Percentiles rank a stretch among this genome's conserved stretches.
These are phyloP conservation scores for Botrytis paeoniae DNA, from an alignment of 2,329 filamentous ascomycete genomes.

Conservation along the genomic window DNA sequence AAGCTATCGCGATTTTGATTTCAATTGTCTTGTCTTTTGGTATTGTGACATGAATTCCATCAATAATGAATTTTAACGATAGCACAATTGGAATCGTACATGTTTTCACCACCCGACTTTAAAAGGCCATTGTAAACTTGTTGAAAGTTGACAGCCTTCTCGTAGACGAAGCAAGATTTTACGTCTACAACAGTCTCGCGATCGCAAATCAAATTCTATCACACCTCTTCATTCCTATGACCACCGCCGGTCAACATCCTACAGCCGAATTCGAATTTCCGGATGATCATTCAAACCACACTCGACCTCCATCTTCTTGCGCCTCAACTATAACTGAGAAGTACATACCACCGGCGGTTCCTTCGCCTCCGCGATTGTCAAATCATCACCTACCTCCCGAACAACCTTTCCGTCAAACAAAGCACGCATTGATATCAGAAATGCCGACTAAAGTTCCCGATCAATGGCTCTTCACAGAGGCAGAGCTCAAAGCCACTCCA, in stretches of 20 bases:
- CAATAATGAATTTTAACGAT: conserved; percentile 8
- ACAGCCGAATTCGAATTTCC: conserved; percentile 9
- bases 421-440: conserved; percentile 14
- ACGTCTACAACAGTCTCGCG: neutral
- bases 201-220: conserved; percentile 5
- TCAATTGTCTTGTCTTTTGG: conserved; percentile 5
- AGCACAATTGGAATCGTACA: neutral
- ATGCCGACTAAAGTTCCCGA: conserved; percentile 43
- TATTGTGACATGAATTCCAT: neutral
- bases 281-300: conserved; percentile 14
- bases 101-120: neutral
- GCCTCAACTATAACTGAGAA: conserved; percentile 46
- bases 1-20: conserved; percentile 15
- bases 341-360: conserved; percentile 55
- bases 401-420: conserved; percentile 21
- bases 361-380: conserved; percentile 57
- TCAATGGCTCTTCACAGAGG: conserved; percentile 88
- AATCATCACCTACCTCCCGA: conserved; percentile 53
- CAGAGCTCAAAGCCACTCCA: conserved; percentile 79
- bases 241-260: conserved; percentile 15
- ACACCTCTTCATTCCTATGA: conserved; percentile 17
- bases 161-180: neutral
- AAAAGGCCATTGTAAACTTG: neutral
- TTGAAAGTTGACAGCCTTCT: neutral
- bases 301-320: conserved; percentile 15